Conservation (phyloP, 768 basidiomycete genomes). For the Kwoniella botswanensis region DNA sequence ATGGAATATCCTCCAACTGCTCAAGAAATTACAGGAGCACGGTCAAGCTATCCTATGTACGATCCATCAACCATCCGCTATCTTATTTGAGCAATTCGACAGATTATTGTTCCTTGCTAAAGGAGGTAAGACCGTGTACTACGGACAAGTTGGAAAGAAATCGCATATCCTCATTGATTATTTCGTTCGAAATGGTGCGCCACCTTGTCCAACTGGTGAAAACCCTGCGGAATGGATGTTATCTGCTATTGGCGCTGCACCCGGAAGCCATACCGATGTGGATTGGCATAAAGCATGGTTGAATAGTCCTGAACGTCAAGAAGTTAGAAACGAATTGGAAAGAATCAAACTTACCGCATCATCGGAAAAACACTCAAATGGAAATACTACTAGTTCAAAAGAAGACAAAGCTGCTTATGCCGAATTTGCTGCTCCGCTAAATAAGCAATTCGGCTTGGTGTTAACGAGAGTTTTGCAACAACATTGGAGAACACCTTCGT, state of each 20-base stretch:
- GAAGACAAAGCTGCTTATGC: slow-evolving; percentile 56
- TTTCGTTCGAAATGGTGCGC: slow-evolving; percentile 74
- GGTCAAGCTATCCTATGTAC: slow-evolving; percentile 61
- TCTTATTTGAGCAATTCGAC: slow-evolving; percentile 85
- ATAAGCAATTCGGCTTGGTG: slow-evolving; percentile 42
- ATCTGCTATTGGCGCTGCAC: slow-evolving; percentile 78
- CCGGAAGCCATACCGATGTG: slow-evolving; percentile 65
- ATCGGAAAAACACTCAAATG: slow-evolving; percentile 35
- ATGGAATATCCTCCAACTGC: slow-evolving; percentile 72
- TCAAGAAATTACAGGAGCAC: slow-evolving; percentile 59
- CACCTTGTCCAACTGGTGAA: slow-evolving; percentile 70
- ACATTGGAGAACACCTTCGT: slow-evolving; percentile 60
- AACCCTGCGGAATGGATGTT: slow-evolving; percentile 69
- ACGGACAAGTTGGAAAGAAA: slow-evolving; percentile 81
- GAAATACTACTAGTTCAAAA: slow-evolving; percentile 51
- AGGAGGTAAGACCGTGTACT: slow-evolving; percentile 92
- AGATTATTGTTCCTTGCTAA: slow-evolving; percentile 64
- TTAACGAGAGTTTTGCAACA: slow-evolving; percentile 57
- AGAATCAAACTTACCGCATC: slow-evolving; percentile 61
- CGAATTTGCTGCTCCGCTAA: slow-evolving; percentile 49
- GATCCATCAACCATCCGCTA: slow-evolving; percentile 67
- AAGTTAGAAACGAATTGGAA: slow-evolving; percentile 64
- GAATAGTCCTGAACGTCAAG: slow-evolving; percentile 64
- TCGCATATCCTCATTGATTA: slow-evolving; percentile 73
- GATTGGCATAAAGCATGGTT: slow-evolving; percentile 71